phyloP scores from a whole-genome alignment of 345 rosid species.

The Hypericum perforatum region DNA sequence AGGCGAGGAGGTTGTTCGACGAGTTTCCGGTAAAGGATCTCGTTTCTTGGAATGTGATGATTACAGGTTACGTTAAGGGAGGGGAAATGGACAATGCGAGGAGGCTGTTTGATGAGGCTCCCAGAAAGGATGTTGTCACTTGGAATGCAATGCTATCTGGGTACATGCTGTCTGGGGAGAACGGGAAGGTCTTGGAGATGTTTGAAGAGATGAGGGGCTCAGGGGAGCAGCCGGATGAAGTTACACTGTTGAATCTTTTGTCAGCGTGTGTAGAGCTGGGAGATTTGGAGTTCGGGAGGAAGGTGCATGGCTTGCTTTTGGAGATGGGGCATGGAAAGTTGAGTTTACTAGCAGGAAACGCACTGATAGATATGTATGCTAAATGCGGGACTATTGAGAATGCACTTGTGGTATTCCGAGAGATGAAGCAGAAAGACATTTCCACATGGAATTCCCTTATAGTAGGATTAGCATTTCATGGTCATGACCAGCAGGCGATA shows the following conservation, averaged over 20 bases:
- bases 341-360: conserved; percentile 43
- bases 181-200: conserved; percentile 35
- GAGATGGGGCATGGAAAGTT: conserved; percentile 21
- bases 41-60: conserved; percentile 82
- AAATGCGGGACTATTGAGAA: conserved; percentile 52
- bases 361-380: conserved; percentile 58
- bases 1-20: conserved; percentile 43
- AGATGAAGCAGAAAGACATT: conserved; percentile 41
- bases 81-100: conserved; percentile 50
- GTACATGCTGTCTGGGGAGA: conserved; percentile 34
- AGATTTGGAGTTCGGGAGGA: conserved; percentile 46
- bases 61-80: conserved; percentile 46
- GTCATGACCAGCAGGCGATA: conserved; percentile 41
- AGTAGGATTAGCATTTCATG: conserved; percentile 58
- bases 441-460: conserved; percentile 61
- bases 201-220: conserved; percentile 60
- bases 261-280: conserved; percentile 57
- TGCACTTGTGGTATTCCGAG: conserved; percentile 45
- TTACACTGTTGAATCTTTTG: conserved; percentile 53
- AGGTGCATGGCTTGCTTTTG: conserved; percentile 33
- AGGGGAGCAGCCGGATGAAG: conserved; percentile 54
- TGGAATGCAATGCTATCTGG: conserved; percentile 74
- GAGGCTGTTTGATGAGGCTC: conserved; percentile 45
- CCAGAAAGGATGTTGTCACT: conserved; percentile 53
- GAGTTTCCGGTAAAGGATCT: conserved; percentile 60